Conservation (phyloP, 169 alveolate genomes). For the Haemoproteus tartakovskyi region DNA sequence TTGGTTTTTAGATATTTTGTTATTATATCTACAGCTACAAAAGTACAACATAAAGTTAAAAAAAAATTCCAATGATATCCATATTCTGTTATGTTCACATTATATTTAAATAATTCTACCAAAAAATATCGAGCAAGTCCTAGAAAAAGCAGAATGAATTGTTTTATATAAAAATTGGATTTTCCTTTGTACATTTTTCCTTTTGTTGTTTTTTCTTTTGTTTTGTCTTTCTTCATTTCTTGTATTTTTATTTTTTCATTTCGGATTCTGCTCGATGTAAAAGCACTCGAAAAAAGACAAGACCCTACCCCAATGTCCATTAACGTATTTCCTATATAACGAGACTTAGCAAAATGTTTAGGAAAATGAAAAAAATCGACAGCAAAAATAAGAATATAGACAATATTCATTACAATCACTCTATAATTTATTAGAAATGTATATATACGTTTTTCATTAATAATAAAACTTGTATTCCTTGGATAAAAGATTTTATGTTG, state of each 20-base stretch:
- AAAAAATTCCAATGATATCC: conserved; percentile 52
- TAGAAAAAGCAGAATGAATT: conserved; percentile 12
- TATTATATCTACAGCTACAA: conserved; percentile 2
- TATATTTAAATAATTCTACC: conserved; percentile 14
- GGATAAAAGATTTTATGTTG: too few species aligned
- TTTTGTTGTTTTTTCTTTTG: too few species aligned
- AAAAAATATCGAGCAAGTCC: conserved; percentile 29
- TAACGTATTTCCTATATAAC: conserved; percentile 29
- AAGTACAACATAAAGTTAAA: conserved; percentile 10
- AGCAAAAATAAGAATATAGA: conserved; percentile 26
- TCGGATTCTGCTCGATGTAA: too few species aligned
- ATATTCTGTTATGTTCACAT: conserved; percentile 32
- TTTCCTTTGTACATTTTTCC: too few species aligned
- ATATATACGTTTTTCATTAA: too few species aligned
- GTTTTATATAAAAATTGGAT: conserved; percentile 16
- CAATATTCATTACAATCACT: conserved; percentile 16
- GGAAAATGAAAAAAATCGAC: conserved; percentile 56
- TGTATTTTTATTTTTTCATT: background rate
- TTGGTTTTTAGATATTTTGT: background rate
- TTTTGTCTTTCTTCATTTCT: background rate
- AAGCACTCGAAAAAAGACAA: conserved; percentile 34
- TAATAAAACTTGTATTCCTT: too few species aligned
- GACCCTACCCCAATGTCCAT: conserved; percentile 54
- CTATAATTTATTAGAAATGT: conserved; percentile 1
- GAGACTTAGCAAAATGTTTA: conserved; percentile 29